These are phyloP conservation scores for Lithocarpus polystachyus DNA, from an alignment of 306 rosid species.

Conservation along the genomic window DNA sequence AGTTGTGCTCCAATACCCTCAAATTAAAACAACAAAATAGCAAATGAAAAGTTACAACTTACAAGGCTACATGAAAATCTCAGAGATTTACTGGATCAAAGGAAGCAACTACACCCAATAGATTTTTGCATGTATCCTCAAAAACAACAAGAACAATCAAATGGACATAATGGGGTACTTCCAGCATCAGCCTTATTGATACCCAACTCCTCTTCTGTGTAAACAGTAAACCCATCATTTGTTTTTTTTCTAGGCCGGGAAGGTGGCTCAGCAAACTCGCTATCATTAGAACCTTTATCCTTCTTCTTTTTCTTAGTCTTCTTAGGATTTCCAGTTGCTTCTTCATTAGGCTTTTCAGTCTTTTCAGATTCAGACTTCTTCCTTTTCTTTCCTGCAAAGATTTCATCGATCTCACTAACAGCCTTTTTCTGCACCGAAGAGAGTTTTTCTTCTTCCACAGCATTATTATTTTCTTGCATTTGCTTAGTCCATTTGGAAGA, in stretches of 20 bases:
- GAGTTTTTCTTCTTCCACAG: conserved; percentile 34
- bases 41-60: conserved; percentile 8
- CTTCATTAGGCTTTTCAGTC: conserved; percentile 18
- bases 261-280: conserved; percentile 30
- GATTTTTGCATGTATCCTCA: conserved; percentile 22
- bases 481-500: not conserved
- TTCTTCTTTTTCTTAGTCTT: conserved; percentile 41
- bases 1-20: not conserved
- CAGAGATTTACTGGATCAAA: not conserved
- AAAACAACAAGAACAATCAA: conserved; percentile 87
- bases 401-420: conserved; percentile 64
- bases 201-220: conserved; percentile 70
- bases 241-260: conserved; percentile 48
- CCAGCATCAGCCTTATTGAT: conserved; percentile 58
- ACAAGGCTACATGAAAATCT: conserved; percentile 6
- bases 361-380: conserved; percentile 34
- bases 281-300: conserved; percentile 9
- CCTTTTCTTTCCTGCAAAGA: conserved; percentile 60
- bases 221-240: conserved; percentile 56
- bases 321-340: conserved; percentile 17
- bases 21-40: conserved; percentile 7
- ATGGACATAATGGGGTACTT: conserved; percentile 73
- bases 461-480: conserved; percentile 22
- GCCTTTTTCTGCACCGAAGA: conserved; percentile 29
- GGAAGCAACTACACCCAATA: not conserved